These are phyloP conservation scores for Flaveria robusta DNA, from an alignment of 129 eudicot species.

Conservation along the genomic window DNA sequence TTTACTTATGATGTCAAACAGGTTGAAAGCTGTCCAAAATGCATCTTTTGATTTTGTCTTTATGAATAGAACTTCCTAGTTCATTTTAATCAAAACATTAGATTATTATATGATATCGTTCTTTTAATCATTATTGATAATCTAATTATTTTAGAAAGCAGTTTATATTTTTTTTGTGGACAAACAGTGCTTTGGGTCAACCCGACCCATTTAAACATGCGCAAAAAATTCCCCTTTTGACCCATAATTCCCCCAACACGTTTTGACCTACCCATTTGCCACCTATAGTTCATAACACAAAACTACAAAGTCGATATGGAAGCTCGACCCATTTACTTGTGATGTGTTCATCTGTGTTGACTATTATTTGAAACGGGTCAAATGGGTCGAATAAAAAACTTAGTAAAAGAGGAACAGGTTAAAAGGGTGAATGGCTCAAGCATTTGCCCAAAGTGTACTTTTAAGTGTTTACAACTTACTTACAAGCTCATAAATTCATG, in stretches of 20 bases:
- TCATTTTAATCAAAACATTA: too few species aligned
- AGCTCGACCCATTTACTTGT: not conserved
- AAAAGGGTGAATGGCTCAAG: not conserved
- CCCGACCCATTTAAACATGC: not conserved
- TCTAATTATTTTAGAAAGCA: not conserved
- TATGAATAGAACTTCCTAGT: constrained; percentile 4
- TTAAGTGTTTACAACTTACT: too few species aligned
- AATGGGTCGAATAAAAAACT: not conserved
- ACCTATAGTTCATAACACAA: not conserved
- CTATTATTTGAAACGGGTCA: not conserved
- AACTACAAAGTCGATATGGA: not conserved
- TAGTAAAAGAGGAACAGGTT: not conserved
- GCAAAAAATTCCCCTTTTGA: not conserved
- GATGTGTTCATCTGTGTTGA: not conserved
- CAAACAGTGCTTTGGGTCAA: not conserved
- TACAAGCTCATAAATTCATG: not conserved
- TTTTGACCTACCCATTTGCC: not conserved
- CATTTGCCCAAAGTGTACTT: not conserved
- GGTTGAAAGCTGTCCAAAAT: not conserved
- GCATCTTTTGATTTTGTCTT: not conserved
- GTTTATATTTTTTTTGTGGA: not conserved
- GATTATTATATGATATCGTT: not conserved
- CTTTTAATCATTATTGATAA: not conserved
- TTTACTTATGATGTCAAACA: constrained; percentile 12
- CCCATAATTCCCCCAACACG: not conserved